Conservation (phyloP, 2,329 filamentous ascomycete species). For the Fusarium palustre region DNA sequence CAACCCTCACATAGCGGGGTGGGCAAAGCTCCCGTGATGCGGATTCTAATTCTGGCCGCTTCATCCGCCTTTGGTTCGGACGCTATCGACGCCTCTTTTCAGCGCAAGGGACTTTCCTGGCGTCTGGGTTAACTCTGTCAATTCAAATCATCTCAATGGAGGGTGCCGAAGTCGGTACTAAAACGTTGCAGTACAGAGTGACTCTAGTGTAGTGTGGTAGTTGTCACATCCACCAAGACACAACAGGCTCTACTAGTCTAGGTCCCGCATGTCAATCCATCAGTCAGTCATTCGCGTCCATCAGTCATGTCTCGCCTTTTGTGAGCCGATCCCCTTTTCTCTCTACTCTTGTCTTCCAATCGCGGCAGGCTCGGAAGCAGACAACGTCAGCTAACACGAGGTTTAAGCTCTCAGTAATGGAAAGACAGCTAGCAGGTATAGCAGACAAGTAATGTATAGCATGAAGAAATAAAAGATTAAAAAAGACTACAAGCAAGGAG, state of each 20-base stretch:
- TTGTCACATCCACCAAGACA: slow-evolving; percentile 8
- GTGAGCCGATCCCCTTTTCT: slow-evolving; percentile 25
- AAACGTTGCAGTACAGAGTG: neutral
- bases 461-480: slow-evolving; percentile 5
- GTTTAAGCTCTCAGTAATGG: neutral
- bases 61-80: slow-evolving; percentile 5
- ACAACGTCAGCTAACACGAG: slow-evolving; percentile 37
- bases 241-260: neutral
- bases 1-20: slow-evolving; percentile 11
- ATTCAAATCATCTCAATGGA: neutral
- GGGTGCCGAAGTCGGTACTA: slow-evolving; percentile 7
- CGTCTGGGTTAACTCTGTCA: neutral
- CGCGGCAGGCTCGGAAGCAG: slow-evolving; percentile 32
- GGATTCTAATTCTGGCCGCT: slow-evolving; percentile 21
- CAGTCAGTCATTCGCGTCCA: slow-evolving; percentile 1
- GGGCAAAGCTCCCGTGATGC: slow-evolving; percentile 33
- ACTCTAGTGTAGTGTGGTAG: neutral
- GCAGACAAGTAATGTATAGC: slow-evolving; percentile 6
- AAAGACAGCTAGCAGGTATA: neutral
- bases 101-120: slow-evolving; percentile 9
- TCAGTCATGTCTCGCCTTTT: slow-evolving; percentile 4
- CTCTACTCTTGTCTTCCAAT: slow-evolving; percentile 23
- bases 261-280: slow-evolving; percentile 20
- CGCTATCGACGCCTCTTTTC: slow-evolving; percentile 26
- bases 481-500: slow-evolving; percentile 9